Conservation (phyloP, 176 grass and related monocot species). For the Lolium rigidum region DNA sequence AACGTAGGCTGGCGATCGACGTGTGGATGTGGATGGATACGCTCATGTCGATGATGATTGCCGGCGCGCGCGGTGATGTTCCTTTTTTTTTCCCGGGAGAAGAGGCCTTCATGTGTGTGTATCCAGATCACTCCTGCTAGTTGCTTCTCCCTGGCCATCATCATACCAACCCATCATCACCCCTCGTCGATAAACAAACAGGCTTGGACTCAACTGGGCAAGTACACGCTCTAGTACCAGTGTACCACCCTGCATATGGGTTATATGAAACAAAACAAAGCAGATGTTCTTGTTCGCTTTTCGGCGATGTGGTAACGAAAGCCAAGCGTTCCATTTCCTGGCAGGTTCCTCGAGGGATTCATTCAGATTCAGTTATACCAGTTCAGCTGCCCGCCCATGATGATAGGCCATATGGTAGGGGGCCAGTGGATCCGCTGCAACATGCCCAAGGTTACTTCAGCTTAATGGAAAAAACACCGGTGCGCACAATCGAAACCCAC, state of each 20-base stretch:
- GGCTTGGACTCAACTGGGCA: background rate
- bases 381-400: constrained; percentile 32
- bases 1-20: background rate
- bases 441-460: background rate
- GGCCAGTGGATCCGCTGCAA: background rate
- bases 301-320: constrained; percentile 35
- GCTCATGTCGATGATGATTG: constrained; percentile 48
- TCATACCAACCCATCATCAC: background rate
- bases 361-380: background rate
- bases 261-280: constrained; percentile 37
- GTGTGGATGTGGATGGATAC: constrained; percentile 1
- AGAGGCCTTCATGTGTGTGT: constrained; percentile 56
- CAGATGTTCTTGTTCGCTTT: background rate
- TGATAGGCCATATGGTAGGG: constrained; percentile 42
- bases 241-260: background rate
- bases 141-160: constrained; percentile 40
- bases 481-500: too few relatives aligned
- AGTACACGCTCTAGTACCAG: background rate
- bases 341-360: constrained; percentile 37
- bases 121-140: constrained; percentile 39
- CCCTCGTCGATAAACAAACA: constrained; percentile 30
- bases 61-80: constrained; percentile 22
- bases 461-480: background rate
- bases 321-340: constrained; percentile 54
- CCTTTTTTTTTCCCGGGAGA: background rate